These are phyloP conservation scores for Diplogelasinospora grovesii DNA, from an alignment of 495 filamentous ascomycete genomes.

Conservation along the genomic window DNA sequence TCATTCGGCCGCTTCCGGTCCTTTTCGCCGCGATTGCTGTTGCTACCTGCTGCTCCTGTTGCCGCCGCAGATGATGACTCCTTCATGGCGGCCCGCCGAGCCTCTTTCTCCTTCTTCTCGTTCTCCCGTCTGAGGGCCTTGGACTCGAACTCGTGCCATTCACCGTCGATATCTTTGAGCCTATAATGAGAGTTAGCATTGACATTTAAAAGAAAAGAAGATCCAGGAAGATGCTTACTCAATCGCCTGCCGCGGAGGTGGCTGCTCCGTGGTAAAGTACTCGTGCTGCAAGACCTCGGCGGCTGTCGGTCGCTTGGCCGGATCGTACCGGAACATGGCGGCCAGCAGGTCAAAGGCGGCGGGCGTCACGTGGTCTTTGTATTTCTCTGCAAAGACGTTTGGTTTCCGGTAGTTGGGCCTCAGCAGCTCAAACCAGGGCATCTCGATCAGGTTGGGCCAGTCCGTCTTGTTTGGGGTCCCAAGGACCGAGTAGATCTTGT, in stretches of 20 bases:
- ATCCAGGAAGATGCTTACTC: slow-evolving; percentile 52
- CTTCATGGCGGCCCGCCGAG: slow-evolving; percentile 46
- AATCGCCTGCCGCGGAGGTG: slow-evolving; percentile 65
- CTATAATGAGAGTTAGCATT: slow-evolving; percentile 40
- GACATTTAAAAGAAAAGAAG: not conserved
- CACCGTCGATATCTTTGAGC: slow-evolving; percentile 76
- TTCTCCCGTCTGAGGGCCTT: slow-evolving; percentile 91
- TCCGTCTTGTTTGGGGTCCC: slow-evolving; percentile 78
- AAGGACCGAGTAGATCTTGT: slow-evolving; percentile 89
- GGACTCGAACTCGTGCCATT: slow-evolving; percentile 99
- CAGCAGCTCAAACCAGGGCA: slow-evolving; percentile 94
- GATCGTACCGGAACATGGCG: slow-evolving; percentile 82
- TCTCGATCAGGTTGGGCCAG: slow-evolving; percentile 83
- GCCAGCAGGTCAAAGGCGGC: slow-evolving; percentile 76
- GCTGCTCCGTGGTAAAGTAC: slow-evolving; percentile 84
- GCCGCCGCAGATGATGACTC: slow-evolving; percentile 14
- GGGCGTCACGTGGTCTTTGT: slow-evolving; percentile 62
- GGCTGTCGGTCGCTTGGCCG: slow-evolving; percentile 74
- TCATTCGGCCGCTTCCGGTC: slow-evolving; percentile 45
- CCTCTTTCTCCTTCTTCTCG: slow-evolving; percentile 72
- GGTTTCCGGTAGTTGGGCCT: slow-evolving; percentile 64
- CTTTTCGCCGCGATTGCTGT: slow-evolving; percentile 36
- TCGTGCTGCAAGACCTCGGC: slow-evolving; percentile 80
- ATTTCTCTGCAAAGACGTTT: slow-evolving; percentile 79
- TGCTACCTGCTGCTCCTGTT: slow-evolving; percentile 39